Percentiles rank a stretch among this genome's conserved stretches.
These are phyloP conservation scores for Picea abies DNA, from an alignment of 83 land plant genomes.

Conservation along the genomic window DNA sequence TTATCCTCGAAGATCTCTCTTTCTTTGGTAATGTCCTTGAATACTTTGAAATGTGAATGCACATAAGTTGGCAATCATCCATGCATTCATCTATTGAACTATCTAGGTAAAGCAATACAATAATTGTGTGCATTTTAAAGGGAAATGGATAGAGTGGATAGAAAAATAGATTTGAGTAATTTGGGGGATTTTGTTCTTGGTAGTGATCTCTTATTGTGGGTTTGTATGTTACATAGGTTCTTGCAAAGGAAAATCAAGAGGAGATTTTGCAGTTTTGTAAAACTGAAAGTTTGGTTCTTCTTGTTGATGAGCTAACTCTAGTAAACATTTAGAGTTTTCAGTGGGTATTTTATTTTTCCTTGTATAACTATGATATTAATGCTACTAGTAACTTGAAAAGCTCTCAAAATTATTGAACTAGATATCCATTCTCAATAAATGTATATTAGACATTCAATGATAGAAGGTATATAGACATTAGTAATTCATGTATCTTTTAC, in stretches of 20 bases:
- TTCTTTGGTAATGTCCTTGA: neutral
- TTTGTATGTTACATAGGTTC: constrained; percentile 55
- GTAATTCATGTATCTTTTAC: too few species aligned
- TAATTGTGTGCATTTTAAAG: neutral
- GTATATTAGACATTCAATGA: too few species aligned
- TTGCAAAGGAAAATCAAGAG: constrained; percentile 65
- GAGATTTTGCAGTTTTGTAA: constrained; percentile 79
- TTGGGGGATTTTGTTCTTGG: neutral
- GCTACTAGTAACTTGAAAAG: too few species aligned
- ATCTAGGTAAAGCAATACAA: neutral
- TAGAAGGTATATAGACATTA: too few species aligned
- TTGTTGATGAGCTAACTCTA: constrained; percentile 80
- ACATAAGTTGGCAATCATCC: neutral
- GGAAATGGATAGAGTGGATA: neutral
- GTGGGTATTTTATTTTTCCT: too few species aligned
- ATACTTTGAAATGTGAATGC: neutral
- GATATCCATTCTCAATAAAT: too few species aligned
- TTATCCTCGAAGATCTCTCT: neutral
- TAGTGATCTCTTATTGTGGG: neutral
- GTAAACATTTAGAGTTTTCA: too few species aligned
- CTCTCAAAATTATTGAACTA: too few species aligned
- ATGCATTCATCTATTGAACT: neutral
- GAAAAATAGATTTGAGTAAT: neutral
- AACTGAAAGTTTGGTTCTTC: constrained; percentile 67
- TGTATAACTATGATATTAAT: too few species aligned